Evolutionary conservation across 2,329 filamentous ascomycete genomes (phyloP), one percentile per base, ranked within the genome.

Genomic region (Paecilomyces fulvus): DNA sequence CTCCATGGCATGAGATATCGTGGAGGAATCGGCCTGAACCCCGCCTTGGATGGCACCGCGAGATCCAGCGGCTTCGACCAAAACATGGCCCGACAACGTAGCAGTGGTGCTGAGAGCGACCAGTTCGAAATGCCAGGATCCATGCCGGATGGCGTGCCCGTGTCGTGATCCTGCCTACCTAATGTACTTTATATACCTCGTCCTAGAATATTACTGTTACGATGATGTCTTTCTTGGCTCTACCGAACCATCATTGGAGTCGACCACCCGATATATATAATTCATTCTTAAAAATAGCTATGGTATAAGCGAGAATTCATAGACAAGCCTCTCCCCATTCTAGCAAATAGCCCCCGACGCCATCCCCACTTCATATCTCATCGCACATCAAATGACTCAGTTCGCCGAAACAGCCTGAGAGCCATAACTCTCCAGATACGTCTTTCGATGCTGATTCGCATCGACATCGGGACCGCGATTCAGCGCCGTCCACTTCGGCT

Each of bases 401-500:
- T 65, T 65, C 10, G 64, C 65, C 55, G 67, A 55, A 51, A 67
- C 61, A 56, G 68, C 51, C 51, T 63, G 50, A 37, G 59, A 61
- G 31, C 60, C 57, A 50, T 68, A 58, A 23, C 61, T 64, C 58
- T 76, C 70, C 31, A 96, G 77, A 67, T 99, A 99, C 52, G 84
- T 83, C 79, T 90, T 83, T 57, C 94, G 84, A 71, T 86, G 88
- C 54, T 80, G 75, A 74, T 97, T 99, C 58, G 71, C 71, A 70
- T 97, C 90, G 49, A 96, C 82, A 52, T 92, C 88, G 3, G 78
- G 75, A 6, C 82, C 84, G 56, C 94, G 84, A 77, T 96, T 95
- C 63, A 99, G 75, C 12, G 94, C 89, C 33, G 91, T 97, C 94
- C 94, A 99, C 76, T 97, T 96, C 31, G 94, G 94, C 75, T 97